Base-by-base conservation (phyloP, 2,329 filamentous ascomycete genomes). In the Diaporthe nobilis region DNA sequence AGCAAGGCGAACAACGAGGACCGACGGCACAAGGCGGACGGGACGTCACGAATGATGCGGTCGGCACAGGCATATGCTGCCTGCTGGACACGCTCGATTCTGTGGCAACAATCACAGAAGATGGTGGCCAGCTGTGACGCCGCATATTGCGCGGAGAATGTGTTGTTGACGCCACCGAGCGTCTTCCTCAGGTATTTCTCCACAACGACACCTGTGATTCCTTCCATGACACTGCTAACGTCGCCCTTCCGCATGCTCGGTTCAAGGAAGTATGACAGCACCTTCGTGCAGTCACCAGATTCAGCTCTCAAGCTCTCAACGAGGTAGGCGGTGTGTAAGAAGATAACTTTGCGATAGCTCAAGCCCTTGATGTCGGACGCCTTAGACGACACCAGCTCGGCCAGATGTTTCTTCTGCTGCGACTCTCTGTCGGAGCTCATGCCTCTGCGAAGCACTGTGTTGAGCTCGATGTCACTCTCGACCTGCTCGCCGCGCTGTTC, bases 401-500 rank as follows among this genome's bases (percentile, higher is more conserved):
- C 88, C 31, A 99, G 88, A 10, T 92, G 90, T 80, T 92, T 94
- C 86, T 97, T 98, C 82, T 98, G 95, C 77, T 94, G 90, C 2
- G 92, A 85, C 73, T 95, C 92, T 77, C 96, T 92, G 42, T 96
- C 94, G 8, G 92, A 91, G 78, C 92, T 95, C 87, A 95, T 94
- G 25, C 96, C 96, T 77, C 97, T 92, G 76, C 96, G 92, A 70
- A 99, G 88, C 25, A 98, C 94, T 0, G 95, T 98, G 81, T 99
- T 98, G 55, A 99, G 90, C 81, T 99, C 97, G 73, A 99, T 96
- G 79, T 98, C 97, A 82, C 96, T 98, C 84, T 99, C 97, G 13
- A 97, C 90, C 81, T 97, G 93, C 79, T 98, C 96, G 42, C 95
- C 94, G 75, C 95, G 92, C 82, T 97, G 94, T 81, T 98, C 95